A percentile compares a stretch with the other conserved stretches of the same genome.
Evolutionary conservation across 805 yeast genomes (phyloP).

Genomic region (Kregervanrija pseudodelftensis): DNA sequence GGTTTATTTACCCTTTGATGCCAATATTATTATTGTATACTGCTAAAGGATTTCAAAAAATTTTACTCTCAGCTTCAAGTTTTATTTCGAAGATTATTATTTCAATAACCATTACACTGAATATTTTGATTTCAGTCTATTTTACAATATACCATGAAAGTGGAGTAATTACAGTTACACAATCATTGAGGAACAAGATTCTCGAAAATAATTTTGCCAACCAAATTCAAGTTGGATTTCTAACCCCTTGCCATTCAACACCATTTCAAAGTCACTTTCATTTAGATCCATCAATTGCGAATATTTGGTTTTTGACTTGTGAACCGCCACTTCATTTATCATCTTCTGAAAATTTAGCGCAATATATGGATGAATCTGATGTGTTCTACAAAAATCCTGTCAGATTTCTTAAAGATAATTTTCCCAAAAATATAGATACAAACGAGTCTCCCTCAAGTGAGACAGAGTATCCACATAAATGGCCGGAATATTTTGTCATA

Average conservation of each 20-base stretch:
- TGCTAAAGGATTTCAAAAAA: constrained; percentile 30
- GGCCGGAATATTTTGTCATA: constrained; percentile 72
- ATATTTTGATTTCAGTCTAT: constrained; percentile 15
- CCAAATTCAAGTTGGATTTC: constrained; percentile 59
- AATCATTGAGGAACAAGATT: constrained; percentile 35
- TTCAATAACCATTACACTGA: constrained; percentile 7
- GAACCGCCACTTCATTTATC: constrained; percentile 70
- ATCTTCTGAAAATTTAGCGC: constrained; percentile 26
- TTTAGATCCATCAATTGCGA: constrained; percentile 33
- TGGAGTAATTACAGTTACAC: constrained; percentile 71
- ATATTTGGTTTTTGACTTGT: constrained; percentile 79
- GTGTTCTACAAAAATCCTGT: constrained; percentile 62
- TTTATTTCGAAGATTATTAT: constrained; percentile 6
- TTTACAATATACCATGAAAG: constrained; percentile 72
- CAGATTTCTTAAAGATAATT: constrained; percentile 45
- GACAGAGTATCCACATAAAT: constrained; percentile 30
- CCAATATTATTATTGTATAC: constrained; percentile 59
- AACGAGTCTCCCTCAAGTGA: not conserved
- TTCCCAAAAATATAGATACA: constrained; percentile 31
- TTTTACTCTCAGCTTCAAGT: constrained; percentile 5
- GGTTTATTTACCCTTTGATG: constrained; percentile 81
- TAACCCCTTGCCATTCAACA: constrained; percentile 96
- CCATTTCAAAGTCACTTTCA: constrained; percentile 90
- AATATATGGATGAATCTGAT: constrained; percentile 84
- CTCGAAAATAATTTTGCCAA: constrained; percentile 18